A percentile compares a stretch with the other conserved stretches of the same genome.
These are phyloP conservation scores for Lithohypha guttulata DNA, from an alignment of 2,329 filamentous ascomycete genomes.

Conservation along the genomic window DNA sequence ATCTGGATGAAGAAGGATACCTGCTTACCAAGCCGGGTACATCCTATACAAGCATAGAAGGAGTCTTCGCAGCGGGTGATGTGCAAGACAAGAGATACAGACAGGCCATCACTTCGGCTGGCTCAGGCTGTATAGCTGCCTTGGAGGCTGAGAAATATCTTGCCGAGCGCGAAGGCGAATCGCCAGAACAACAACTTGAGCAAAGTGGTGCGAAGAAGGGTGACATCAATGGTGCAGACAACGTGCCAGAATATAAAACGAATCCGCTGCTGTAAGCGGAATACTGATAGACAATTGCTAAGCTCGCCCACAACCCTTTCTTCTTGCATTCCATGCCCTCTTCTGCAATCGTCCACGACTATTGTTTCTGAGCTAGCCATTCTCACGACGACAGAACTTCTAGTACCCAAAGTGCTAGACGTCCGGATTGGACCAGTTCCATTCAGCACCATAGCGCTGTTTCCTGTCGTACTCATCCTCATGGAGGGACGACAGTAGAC, in stretches of 20 bases:
- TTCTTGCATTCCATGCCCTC: no score
- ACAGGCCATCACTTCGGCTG: conserved; percentile 94
- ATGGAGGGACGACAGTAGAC: no score
- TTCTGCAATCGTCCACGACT: no score
- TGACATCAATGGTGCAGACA: conserved; percentile 38
- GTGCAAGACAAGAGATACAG: conserved; percentile 98
- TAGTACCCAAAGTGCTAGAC: no score
- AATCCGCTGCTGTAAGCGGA: conserved; percentile 54
- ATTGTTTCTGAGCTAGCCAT: no score
- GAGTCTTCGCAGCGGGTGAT: conserved; percentile 92
- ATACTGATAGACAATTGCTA: no score
- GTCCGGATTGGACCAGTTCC: no score
- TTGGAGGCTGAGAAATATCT: conserved; percentile 93
- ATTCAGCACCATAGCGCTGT: no score
- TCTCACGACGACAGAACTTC: no score
- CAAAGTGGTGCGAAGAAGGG: conserved; percentile 39
- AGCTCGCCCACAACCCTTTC: no score
- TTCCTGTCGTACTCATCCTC: no score
- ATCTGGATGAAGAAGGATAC: conserved; percentile 84
- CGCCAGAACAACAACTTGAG: conserved; percentile 29
- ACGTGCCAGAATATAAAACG: conserved; percentile 49
- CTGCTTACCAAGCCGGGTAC: conserved; percentile 81
- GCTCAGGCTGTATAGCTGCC: conserved; percentile 88
- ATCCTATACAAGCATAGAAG: conserved; percentile 74
- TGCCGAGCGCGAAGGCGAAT: conserved; percentile 56